Percentiles rank a stretch among this genome's conserved stretches.
Evolutionary conservation across 139 green algal species (phyloP).

Genomic region (Limnomonas spitsbergensis): DNA sequence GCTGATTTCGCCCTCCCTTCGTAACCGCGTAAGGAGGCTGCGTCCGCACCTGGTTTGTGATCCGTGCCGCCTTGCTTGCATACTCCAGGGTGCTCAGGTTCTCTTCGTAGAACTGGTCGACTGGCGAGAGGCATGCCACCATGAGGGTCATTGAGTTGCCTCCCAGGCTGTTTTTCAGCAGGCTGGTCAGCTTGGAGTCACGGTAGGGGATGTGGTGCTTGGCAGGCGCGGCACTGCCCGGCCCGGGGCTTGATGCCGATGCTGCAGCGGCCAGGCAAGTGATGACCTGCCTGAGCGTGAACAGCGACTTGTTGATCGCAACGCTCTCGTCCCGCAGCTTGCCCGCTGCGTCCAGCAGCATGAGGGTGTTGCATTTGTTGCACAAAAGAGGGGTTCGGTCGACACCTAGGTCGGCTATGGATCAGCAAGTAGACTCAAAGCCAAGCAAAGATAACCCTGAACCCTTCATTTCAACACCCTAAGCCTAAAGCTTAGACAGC

Average conservation of each 20-base stretch:
- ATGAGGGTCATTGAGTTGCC: conserved; percentile 48
- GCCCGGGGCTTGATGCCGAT: no score
- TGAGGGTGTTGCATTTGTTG: background rate
- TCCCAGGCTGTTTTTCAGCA: conserved; percentile 57
- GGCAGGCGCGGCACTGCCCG: background rate
- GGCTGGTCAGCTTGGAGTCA: conserved; percentile 57
- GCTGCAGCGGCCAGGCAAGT: conserved; percentile 2
- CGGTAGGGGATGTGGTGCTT: conserved; percentile 44
- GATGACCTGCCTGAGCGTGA: conserved; percentile 50
- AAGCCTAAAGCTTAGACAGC: no score
- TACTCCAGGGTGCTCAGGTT: conserved; percentile 62
- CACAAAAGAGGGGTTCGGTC: background rate
- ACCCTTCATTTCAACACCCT: no score
- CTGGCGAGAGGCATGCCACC: conserved; percentile 48
- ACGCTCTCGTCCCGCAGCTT: conserved; percentile 47
- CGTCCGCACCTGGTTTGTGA: conserved; percentile 43
- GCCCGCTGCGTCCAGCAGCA: background rate
- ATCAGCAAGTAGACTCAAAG: background rate
- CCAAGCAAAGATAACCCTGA: no score
- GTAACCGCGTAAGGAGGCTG: no score
- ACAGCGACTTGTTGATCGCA: conserved; percentile 62
- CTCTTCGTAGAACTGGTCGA: conserved; percentile 39
- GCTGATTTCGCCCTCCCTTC: no score
- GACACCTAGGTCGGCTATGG: background rate
- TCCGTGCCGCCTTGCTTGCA: conserved; percentile 29